Evolutionary conservation across 2,329 filamentous ascomycete species (phyloP).

Genomic region (Colletotrichum plurivorum): DNA sequence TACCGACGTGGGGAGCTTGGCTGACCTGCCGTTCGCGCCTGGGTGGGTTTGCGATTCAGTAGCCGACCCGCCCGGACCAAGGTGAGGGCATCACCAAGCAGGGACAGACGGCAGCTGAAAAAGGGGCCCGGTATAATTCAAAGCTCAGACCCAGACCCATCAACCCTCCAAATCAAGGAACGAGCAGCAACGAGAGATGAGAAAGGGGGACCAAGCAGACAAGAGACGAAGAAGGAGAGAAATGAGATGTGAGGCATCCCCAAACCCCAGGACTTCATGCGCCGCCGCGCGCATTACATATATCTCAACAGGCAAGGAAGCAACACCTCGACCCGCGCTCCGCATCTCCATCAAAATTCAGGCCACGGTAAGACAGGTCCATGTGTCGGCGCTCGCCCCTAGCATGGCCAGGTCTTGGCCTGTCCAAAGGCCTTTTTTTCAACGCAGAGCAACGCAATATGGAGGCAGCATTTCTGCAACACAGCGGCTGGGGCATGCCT

Average conservation of each 20-base stretch:
- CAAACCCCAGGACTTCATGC: background rate
- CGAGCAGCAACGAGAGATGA: background rate
- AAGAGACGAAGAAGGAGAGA: background rate
- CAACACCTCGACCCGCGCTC: conserved; percentile 1
- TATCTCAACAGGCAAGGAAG: conserved; percentile 2
- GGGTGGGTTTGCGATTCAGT: conserved; percentile 38
- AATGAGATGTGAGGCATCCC: conserved; percentile 13
- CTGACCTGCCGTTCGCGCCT: conserved; percentile 24
- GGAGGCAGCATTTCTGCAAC: conserved; percentile 35
- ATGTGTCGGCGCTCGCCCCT: conserved; percentile 27
- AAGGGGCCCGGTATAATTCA: background rate
- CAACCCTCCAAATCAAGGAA: background rate
- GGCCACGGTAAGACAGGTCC: conserved; percentile 26
- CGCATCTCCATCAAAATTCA: conserved; percentile 14
- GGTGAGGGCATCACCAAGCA: conserved; percentile 33
- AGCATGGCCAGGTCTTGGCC: conserved; percentile 5
- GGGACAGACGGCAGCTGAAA: conserved; percentile 4
- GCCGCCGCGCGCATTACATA: conserved; percentile 9
- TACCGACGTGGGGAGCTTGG: conserved; percentile 37
- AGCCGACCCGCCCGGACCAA: conserved; percentile 33
- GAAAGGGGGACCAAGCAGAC: conserved; percentile 1
- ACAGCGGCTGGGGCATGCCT: conserved; percentile 35
- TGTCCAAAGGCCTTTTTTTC: conserved; percentile 3
- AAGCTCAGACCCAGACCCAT: conserved; percentile 1
- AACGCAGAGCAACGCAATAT: conserved; percentile 37